These are phyloP conservation scores for Chaetomium cochliodes DNA, from an alignment of 495 filamentous ascomycete genomes.

Conservation along the genomic window DNA sequence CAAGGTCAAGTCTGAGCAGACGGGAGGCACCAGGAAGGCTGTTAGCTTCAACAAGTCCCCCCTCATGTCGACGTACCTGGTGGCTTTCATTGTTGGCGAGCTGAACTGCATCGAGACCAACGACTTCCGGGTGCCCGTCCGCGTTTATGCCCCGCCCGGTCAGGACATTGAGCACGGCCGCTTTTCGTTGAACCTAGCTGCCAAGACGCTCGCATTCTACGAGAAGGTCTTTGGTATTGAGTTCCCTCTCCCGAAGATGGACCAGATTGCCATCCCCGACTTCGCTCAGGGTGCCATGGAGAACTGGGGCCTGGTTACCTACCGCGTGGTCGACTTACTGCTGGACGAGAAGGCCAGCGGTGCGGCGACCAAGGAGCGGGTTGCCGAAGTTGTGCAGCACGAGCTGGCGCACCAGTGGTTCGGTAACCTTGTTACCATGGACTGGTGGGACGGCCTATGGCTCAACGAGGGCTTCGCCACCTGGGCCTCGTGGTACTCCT, in stretches of 20 bases:
- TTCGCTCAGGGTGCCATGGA: slow-evolving; percentile 96
- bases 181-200: slow-evolving; percentile 68
- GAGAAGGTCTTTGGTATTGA: slow-evolving; percentile 71
- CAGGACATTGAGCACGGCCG: slow-evolving; percentile 64
- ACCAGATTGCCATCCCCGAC: slow-evolving; percentile 96
- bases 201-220: slow-evolving; percentile 67
- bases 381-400: slow-evolving; percentile 94
- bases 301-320: slow-evolving; percentile 97
- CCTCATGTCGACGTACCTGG: slow-evolving; percentile 74
- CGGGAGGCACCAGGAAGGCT: slow-evolving; percentile 59
- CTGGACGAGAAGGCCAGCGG: slow-evolving; percentile 89
- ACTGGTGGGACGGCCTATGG: slow-evolving; percentile 99
- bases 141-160: slow-evolving; percentile 65
- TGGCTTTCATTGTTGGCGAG: slow-evolving; percentile 75
- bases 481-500: slow-evolving; percentile 75
- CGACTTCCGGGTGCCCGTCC: slow-evolving; percentile 69
- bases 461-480: slow-evolving; percentile 98
- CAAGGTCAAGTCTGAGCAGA: slow-evolving; percentile 56
- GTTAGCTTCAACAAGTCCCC: slow-evolving; percentile 74
- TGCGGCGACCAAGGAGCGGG: slow-evolving; percentile 87
- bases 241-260: slow-evolving; percentile 83
- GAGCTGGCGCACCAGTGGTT: slow-evolving; percentile 99
- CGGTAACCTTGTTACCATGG: slow-evolving; percentile 98
- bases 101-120: slow-evolving; percentile 73
- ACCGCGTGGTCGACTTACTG: slow-evolving; percentile 86